These are phyloP conservation scores for Laguncularia racemosa DNA, from an alignment of 345 rosid species.

Conservation along the genomic window DNA sequence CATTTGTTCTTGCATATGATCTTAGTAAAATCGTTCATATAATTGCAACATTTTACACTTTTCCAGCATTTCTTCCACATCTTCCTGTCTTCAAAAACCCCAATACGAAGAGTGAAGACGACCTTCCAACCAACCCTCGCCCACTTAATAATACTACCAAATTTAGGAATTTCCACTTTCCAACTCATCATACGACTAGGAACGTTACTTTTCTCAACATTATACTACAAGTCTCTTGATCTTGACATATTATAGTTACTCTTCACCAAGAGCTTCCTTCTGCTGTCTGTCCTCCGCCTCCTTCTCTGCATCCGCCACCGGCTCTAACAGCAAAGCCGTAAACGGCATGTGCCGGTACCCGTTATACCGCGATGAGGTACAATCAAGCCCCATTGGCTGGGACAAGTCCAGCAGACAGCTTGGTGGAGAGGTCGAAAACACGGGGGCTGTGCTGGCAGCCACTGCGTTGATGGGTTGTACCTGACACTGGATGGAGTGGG, in stretches of 20 bases:
- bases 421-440: constrained; percentile 10
- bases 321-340: constrained; percentile 48
- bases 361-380: too few relatives aligned
- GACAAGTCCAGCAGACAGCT: neutral
- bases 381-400: neutral
- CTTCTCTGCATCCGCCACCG: constrained; percentile 12
- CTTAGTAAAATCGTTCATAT: too few relatives aligned
- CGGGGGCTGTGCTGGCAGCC: constrained; percentile 6
- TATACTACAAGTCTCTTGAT: neutral
- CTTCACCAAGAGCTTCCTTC: constrained; percentile 7
- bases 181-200: neutral
- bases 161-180: too few relatives aligned
- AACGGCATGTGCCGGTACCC: constrained; percentile 52
- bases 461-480: constrained; percentile 10
- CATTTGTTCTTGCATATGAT: too few relatives aligned
- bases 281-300: constrained; percentile 20
- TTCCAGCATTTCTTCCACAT: too few relatives aligned
- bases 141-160: too few relatives aligned
- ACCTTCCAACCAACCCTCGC: too few relatives aligned
- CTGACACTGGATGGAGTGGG: constrained; percentile 23
- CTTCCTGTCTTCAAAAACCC: too few relatives aligned
- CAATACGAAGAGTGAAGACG: too few relatives aligned
- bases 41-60: too few relatives aligned
- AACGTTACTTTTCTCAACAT: neutral
- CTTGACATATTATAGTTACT: neutral